These are phyloP conservation scores for Phialophora chinensis DNA, from an alignment of 2,329 filamentous ascomycete genomes.

Conservation along the genomic window DNA sequence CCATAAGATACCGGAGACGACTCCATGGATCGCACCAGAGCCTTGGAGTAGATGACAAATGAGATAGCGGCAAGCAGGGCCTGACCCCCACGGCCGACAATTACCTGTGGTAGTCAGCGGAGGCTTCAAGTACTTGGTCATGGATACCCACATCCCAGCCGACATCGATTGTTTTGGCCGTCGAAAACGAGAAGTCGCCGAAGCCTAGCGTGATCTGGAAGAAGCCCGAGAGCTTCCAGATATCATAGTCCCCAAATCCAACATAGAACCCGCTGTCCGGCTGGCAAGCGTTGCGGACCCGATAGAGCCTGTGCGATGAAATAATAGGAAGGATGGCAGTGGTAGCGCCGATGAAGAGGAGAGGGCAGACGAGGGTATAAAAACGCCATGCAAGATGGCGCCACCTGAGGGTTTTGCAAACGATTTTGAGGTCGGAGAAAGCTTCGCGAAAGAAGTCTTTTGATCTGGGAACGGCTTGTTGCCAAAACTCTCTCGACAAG, in stretches of 20 bases:
- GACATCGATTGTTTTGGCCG: slow-evolving; percentile 47
- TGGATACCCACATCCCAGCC: slow-evolving; percentile 43
- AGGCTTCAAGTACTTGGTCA: background rate
- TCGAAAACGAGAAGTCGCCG: slow-evolving; percentile 40
- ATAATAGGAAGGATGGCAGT: slow-evolving; percentile 5
- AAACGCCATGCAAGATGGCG: background rate
- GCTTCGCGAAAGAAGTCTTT: slow-evolving; percentile 16
- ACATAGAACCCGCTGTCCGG: slow-evolving; percentile 26
- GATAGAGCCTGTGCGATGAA: slow-evolving; percentile 11
- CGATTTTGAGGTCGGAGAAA: slow-evolving; percentile 7
- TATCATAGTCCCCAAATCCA: slow-evolving; percentile 21
- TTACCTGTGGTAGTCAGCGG: slow-evolving; percentile 11
- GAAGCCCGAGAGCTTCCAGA: slow-evolving; percentile 27
- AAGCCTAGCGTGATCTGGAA: slow-evolving; percentile 33
- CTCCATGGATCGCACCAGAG: slow-evolving; percentile 45
- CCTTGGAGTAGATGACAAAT: slow-evolving; percentile 46
- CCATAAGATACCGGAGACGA: slow-evolving; percentile 44
- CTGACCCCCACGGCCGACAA: slow-evolving; percentile 45
- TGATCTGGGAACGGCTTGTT: background rate
- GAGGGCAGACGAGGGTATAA: background rate
- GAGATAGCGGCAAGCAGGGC: slow-evolving; percentile 41
- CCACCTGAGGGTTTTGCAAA: background rate
- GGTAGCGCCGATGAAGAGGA: slow-evolving; percentile 6
- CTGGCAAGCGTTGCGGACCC: slow-evolving; percentile 13
- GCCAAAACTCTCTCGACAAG: slow-evolving; percentile 12